These are phyloP conservation scores for Aspergillus hortae DNA, from an alignment of 2,329 filamentous ascomycete genomes.

Conservation along the genomic window DNA sequence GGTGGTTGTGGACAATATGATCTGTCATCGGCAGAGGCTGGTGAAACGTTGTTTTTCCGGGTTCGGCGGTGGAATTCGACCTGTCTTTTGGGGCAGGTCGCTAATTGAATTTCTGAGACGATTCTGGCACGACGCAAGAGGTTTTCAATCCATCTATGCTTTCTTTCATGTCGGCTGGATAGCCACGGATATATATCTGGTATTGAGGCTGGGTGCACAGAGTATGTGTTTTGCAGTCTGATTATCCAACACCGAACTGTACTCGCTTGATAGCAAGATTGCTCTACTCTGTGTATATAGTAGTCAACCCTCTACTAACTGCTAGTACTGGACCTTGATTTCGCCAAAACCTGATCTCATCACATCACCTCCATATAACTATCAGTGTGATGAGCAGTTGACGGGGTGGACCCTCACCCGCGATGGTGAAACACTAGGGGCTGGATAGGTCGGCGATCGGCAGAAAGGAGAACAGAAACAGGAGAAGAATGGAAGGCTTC, in stretches of 20 bases:
- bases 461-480: conserved; percentile 2
- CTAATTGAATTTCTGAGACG: too few relatives aligned
- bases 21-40: not conserved
- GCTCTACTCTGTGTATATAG: too few relatives aligned
- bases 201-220: too few relatives aligned
- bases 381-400: not conserved
- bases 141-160: too few relatives aligned
- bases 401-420: conserved; percentile 12
- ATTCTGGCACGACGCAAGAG: too few relatives aligned
- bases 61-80: not conserved
- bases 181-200: too few relatives aligned
- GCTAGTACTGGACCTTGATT: not conserved
- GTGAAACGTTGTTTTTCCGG: not conserved
- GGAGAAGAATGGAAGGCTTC: not conserved
- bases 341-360: not conserved
- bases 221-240: too few relatives aligned
- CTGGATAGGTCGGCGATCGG: conserved; percentile 19
- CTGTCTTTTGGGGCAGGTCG: not conserved
- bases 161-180: too few relatives aligned
- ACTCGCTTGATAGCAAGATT: too few relatives aligned
- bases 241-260: too few relatives aligned
- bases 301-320: not conserved
- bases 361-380: not conserved
- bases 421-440: conserved; percentile 22
- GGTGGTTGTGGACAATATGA: not conserved